A percentile compares a stretch with the other conserved stretches of the same genome.
Evolutionary conservation across 371 early-diverging fungal species (phyloP).

Genomic region (Apophysomyces variabilis): DNA sequence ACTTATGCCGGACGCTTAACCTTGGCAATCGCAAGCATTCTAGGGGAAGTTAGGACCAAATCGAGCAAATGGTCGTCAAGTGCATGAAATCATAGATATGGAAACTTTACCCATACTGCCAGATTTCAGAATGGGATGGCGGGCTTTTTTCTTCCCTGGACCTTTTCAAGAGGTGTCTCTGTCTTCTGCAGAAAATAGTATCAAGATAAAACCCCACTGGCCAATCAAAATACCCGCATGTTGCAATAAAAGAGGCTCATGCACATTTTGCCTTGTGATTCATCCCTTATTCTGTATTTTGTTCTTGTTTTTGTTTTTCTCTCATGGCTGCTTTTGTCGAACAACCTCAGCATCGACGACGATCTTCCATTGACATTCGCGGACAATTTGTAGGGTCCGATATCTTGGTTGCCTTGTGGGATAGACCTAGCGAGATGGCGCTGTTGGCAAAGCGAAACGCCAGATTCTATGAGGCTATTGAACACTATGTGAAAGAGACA

Average conservation of each 20-base stretch:
- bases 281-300: not conserved
- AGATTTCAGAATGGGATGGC: too few relatives aligned
- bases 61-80: too few relatives aligned
- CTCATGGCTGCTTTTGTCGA: not conserved
- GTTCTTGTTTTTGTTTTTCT: not conserved
- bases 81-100: too few relatives aligned
- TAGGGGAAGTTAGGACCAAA: too few relatives aligned
- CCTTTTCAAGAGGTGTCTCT: too few relatives aligned
- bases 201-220: not conserved
- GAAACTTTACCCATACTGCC: too few relatives aligned
- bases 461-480: slow-evolving; percentile 38
- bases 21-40: too few relatives aligned
- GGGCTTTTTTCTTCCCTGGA: too few relatives aligned
- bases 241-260: not conserved
- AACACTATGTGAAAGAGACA: slow-evolving; percentile 42
- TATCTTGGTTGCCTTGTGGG: slow-evolving; percentile 45
- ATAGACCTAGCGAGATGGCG: slow-evolving; percentile 45
- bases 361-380: slow-evolving; percentile 33
- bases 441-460: slow-evolving; percentile 31
- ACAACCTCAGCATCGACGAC: slow-evolving; percentile 13
- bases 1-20: too few relatives aligned
- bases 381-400: slow-evolving; percentile 38
- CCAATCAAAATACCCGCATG: slow-evolving; percentile 1
- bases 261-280: not conserved
- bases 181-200: too few relatives aligned